A percentile compares a stretch with the other conserved stretches of the same genome.
These are phyloP conservation scores for Penicillium sp. DNA, from an alignment of 2,329 filamentous ascomycete genomes.

Conservation along the genomic window DNA sequence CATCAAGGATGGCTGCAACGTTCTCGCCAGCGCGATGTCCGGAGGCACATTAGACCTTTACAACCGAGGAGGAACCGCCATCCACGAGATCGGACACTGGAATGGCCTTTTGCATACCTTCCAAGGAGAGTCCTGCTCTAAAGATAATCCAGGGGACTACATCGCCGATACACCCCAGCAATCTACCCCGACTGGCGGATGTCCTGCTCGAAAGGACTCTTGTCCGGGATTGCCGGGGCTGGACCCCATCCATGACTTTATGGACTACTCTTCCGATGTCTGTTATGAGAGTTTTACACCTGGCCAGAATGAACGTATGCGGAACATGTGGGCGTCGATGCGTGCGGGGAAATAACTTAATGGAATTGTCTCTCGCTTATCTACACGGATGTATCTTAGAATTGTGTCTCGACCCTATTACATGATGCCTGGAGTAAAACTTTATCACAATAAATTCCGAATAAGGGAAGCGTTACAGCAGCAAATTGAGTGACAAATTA, in stretches of 20 bases:
- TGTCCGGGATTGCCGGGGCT: constrained; percentile 54
- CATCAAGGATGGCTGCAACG: constrained; percentile 62
- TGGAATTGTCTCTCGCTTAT: background rate
- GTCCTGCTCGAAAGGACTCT: constrained; percentile 58
- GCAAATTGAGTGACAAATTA: background rate
- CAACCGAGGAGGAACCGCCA: constrained; percentile 52
- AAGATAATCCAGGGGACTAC: constrained; percentile 48
- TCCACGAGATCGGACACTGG: constrained; percentile 57
- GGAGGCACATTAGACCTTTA: constrained; percentile 58
- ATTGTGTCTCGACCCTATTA: background rate
- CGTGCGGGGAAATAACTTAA: constrained; percentile 41
- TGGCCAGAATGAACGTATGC: constrained; percentile 58
- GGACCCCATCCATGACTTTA: constrained; percentile 64
- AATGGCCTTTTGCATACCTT: constrained; percentile 55
- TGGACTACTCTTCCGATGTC: constrained; percentile 64
- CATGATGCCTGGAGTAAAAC: background rate
- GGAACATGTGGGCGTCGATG: constrained; percentile 57
- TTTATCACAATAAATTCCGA: background rate
- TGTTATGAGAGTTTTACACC: constrained; percentile 62
- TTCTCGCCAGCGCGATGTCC: constrained; percentile 64
- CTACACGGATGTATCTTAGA: background rate
- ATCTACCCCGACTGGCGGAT: constrained; percentile 64
- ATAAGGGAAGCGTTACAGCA: background rate
- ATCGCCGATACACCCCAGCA: constrained; percentile 54
- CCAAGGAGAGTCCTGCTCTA: constrained; percentile 46